Base-by-base conservation (phyloP, 1,284 basidiomycete species). In the Naganishia sp. region DNA sequence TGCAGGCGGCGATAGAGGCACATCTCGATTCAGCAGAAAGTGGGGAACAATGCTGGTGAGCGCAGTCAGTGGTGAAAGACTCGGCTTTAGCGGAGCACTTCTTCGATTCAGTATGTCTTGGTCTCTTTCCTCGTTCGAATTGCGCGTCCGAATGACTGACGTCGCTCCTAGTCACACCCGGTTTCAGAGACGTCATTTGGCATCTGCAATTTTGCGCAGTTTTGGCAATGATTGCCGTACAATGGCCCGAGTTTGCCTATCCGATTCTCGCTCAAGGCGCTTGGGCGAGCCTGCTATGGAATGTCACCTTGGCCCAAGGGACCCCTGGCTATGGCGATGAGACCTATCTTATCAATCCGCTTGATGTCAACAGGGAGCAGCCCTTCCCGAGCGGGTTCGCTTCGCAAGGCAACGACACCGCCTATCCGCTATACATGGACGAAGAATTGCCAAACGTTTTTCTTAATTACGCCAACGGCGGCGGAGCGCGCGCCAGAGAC, bases 231-330 rank as follows among this genome's bases (percentile, higher is more conserved):
- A 86, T 97, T 57, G 90, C 92, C 33, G 92, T 98, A 33, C 84
- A 91, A 74, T 99, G 94, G 94, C 94, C 95, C 1, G 82, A 84
- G 15, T 98, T 94, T 78, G 85, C 89, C 67, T 98, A 96, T 79
- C 91, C 94, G 16, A 82, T 95, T 55, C 83, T 95, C 48, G 85
- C 88, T 6, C 88, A 90, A 75, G 88, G 90, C 6, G 87, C 91
- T 0, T 97, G 93, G 93, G 86, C 92, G 18, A 89, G 87, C 28
- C 84, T 97, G 59, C 82, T 88, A 45, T 94, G 90, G 80, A 95
- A 94, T 75, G 84, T 90, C 65, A 89, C 88, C 5, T 74, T 94
- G 44, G 82, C 86, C 3, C 82, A 83, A 72, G 82, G 81, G 25
- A 83, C 69, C 76, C 82, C 1, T 69, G 84, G 64, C 89, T 86